Evolutionary conservation across 371 early-diverging fungal species (phyloP).

Genomic region (Mortierella sp.): DNA sequence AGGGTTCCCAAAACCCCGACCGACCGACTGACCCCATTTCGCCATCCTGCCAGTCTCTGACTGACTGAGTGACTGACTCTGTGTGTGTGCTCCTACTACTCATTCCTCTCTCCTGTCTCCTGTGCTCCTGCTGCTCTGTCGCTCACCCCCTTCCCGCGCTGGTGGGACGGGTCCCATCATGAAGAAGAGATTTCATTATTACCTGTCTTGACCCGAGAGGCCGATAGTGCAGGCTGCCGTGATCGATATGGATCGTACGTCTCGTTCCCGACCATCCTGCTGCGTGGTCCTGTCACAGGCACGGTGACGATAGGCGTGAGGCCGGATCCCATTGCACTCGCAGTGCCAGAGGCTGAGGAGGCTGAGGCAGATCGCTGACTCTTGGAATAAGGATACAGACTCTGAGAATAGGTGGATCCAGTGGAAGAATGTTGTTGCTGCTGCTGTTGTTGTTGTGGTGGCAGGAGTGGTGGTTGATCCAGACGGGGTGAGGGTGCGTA

Average conservation of each 20-base stretch:
- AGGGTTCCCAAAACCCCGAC: neutral
- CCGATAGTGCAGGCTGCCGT: constrained; percentile 39
- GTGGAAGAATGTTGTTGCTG: neutral
- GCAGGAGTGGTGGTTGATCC: constrained; percentile 12
- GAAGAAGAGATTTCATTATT: neutral
- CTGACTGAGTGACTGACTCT: neutral
- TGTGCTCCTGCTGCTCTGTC: neutral
- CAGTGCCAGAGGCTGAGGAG: no score
- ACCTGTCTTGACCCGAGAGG: constrained; percentile 50
- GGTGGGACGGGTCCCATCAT: neutral
- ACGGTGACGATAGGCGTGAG: no score
- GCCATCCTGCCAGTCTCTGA: neutral
- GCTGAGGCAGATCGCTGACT: no score
- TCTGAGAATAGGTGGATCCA: no score
- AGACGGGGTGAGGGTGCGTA: constrained; percentile 27
- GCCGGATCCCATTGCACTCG: no score
- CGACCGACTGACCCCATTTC: no score
- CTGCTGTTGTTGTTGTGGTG: neutral
- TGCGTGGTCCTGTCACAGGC: constrained; percentile 21
- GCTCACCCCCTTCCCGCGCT: constrained; percentile 7
- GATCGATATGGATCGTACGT: constrained; percentile 50
- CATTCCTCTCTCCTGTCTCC: neutral
- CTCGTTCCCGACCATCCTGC: constrained; percentile 42
- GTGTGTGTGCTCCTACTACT: neutral
- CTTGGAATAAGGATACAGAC: no score